Evolutionary conservation across 2,329 filamentous ascomycete genomes (phyloP).

Genomic region (Furcasterigmium sp.): DNA sequence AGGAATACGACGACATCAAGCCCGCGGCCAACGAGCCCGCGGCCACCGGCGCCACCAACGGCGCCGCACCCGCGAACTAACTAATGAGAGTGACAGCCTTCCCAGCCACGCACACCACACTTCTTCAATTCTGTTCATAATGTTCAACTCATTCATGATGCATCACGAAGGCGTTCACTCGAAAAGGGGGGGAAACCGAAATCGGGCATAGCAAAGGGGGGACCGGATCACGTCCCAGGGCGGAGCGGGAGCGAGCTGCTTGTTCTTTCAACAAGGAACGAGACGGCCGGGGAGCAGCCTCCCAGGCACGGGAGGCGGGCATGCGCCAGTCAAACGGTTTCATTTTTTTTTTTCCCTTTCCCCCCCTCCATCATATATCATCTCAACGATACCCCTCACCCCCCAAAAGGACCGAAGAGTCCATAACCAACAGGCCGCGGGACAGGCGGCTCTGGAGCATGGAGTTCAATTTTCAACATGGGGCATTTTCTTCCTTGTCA

Average conservation of each 20-base stretch:
- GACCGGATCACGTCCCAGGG: too few relatives aligned
- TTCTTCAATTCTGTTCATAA: conserved; percentile 1
- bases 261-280: conserved; percentile 5
- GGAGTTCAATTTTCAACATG: conserved; percentile 7
- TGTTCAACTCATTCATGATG: conserved; percentile 10
- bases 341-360: too few relatives aligned
- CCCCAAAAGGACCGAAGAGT: conserved; percentile 8
- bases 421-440: conserved; percentile 2
- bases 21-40: conserved; percentile 11
- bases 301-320: conserved; percentile 12
- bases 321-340: conserved; percentile 22
- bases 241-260: too few relatives aligned
- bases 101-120: neutral
- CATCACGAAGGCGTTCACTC: conserved; percentile 11
- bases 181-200: too few relatives aligned
- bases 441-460: conserved; percentile 4
- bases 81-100: too few relatives aligned
- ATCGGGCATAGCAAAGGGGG: too few relatives aligned
- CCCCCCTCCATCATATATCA: conserved; percentile 29
- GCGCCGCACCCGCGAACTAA: conserved; percentile 8
- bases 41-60: conserved; percentile 12
- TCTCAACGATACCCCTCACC: conserved; percentile 38
- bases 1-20: conserved; percentile 48
- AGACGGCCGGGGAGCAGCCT: conserved; percentile 10
- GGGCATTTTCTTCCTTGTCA: conserved; percentile 1